These are phyloP conservation scores for Beauveria varroae DNA, from an alignment of 2,329 filamentous ascomycete species.

Conservation along the genomic window DNA sequence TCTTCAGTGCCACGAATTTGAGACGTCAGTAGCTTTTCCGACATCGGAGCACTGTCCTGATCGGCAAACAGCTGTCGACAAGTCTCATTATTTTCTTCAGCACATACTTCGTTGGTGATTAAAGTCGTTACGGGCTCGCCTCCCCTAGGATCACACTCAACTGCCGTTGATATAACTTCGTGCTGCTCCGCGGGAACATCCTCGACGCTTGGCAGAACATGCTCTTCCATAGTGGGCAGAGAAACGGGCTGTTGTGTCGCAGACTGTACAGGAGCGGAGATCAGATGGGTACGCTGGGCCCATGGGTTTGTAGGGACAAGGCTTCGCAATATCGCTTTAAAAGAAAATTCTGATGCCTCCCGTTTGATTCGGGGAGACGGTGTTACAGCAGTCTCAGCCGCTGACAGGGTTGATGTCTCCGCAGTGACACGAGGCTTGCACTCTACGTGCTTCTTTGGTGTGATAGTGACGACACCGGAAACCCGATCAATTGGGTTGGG, in stretches of 20 bases:
- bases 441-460: background rate
- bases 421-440: background rate
- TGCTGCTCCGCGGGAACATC: background rate
- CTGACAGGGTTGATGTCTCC: slow-evolving; percentile 24
- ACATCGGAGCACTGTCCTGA: background rate
- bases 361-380: background rate
- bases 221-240: background rate
- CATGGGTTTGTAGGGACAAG: slow-evolving; percentile 20
- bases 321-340: slow-evolving; percentile 18
- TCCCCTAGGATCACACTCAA: no score
- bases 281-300: slow-evolving; percentile 16
- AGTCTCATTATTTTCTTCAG: background rate
- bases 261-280: background rate
- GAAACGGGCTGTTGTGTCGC: background rate
- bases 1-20: background rate
- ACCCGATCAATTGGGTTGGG: background rate
- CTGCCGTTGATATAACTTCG: background rate
- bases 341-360: slow-evolving; percentile 14
- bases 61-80: background rate
- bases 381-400: slow-evolving; percentile 1
- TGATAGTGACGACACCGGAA: background rate
- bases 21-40: background rate
- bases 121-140: background rate
- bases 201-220: background rate
- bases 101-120: no score